Base-by-base conservation (phyloP, 2,329 filamentous ascomycete species). In the Fusarium floridanum region DNA sequence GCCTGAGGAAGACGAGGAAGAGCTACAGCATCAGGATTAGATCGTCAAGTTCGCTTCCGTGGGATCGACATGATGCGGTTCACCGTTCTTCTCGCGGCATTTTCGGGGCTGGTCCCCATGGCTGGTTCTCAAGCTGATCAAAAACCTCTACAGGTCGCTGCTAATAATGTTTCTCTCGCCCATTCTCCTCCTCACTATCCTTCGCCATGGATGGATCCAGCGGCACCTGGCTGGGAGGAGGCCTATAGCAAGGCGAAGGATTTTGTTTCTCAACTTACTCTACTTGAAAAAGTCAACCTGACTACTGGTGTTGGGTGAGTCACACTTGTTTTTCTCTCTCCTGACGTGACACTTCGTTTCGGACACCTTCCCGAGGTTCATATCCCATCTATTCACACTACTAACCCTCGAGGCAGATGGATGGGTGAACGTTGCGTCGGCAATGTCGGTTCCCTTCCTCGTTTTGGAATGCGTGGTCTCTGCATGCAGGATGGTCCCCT, bases 231-330 rank as follows among this genome's bases (percentile, higher is more conserved):
- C 71, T 98, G 95, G 95, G 88, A 89, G 64, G 89, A 91, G 8
- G 94, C 95, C 43, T 95, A 97, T 77, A 85, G 84, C 22, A 92
- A 93, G 82, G 95, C 95, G 1, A 91, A 90, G 76, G 90, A 88
- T 4, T 96, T 98, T 78, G 95, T 98, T 55, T 93, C 92, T 11
- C 91, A 95, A 81, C 84, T 98, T 83, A 97, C 95, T 1, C 87
- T 98, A 39, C 81, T 91, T 12, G 95, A 98, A 83, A 98, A 98
- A 85, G 95, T 98, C 83, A 98, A 98, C 82, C 82, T 99, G 74
- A 98, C 96, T 4, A 98, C 95, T 1, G 96, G 96, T 82, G 90
- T 93, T 73, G 95, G 95, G 90, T 96, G 84, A 82, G 91, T 84
- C 6, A 7, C 6, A 7, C 20, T 63, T 6, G 2, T 2, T 5